Conservation (phyloP, 208 protist genomes). For the Leishmania major region DNA sequence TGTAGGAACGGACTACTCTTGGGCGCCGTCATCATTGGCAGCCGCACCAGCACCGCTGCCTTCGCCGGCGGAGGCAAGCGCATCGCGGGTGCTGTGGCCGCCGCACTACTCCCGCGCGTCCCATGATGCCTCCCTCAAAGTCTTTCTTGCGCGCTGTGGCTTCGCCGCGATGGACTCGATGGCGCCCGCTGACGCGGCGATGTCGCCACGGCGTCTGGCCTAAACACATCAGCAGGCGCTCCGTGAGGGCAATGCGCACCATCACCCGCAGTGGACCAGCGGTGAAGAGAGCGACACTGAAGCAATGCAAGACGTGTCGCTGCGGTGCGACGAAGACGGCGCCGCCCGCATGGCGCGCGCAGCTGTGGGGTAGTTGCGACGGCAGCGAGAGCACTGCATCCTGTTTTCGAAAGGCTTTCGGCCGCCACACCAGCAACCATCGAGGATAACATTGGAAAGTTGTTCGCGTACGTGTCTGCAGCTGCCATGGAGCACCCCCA, state of each 20-base stretch:
- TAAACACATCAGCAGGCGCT: neutral
- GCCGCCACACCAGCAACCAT: too few species aligned
- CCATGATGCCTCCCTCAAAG: conserved; percentile 4
- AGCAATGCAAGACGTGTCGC: neutral
- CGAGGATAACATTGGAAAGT: neutral
- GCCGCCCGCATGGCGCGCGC: neutral
- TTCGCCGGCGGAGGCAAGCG: neutral
- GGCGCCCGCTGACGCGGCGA: neutral
- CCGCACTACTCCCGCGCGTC: conserved; percentile 17
- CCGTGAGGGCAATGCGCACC: neutral
- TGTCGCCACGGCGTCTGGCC: conserved; percentile 5
- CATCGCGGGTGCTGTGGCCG: conserved; percentile 9
- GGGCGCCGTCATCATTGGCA: neutral
- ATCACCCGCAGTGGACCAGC: neutral
- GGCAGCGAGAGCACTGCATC: neutral
- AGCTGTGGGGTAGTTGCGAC: neutral
- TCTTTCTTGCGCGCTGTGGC: conserved; percentile 29
- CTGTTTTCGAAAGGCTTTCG: too few species aligned
- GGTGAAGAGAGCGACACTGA: neutral
- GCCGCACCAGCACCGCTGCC: neutral
- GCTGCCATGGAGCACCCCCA: neutral
- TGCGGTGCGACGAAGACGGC: neutral
- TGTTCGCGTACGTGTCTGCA: neutral
- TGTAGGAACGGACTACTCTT: too few species aligned
- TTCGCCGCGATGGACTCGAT: conserved; percentile 16